Evolutionary conservation across 176 grass and related monocot genomes (phyloP).

Genomic region (Otatea glauca): DNA sequence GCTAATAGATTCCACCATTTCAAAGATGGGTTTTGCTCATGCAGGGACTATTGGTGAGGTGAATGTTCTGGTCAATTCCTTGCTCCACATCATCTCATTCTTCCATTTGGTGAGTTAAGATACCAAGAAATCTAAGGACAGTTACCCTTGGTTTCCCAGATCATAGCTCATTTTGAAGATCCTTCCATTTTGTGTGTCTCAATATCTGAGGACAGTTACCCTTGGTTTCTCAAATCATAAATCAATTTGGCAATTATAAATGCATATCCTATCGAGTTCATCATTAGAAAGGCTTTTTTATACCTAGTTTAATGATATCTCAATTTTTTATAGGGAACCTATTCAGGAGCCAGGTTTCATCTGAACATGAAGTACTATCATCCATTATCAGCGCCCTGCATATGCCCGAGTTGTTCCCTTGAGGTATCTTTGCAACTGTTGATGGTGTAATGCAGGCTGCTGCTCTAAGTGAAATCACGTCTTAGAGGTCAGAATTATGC

Average conservation of each 20-base stretch:
- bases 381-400: slow-evolving; percentile 1
- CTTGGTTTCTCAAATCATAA: slow-evolving; percentile 26
- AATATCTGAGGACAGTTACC: background rate
- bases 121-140: background rate
- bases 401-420: slow-evolving; percentile 8
- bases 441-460: slow-evolving; percentile 1
- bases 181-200: slow-evolving; percentile 35
- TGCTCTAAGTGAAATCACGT: slow-evolving; percentile 17
- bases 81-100: slow-evolving; percentile 24
- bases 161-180: slow-evolving; percentile 7
- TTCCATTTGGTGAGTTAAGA: slow-evolving; percentile 38
- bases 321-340: slow-evolving; percentile 22
- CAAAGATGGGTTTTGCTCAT: slow-evolving; percentile 74
- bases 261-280: slow-evolving; percentile 12
- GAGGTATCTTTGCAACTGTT: slow-evolving; percentile 29
- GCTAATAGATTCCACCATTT: slow-evolving; percentile 88
- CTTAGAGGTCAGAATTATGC: slow-evolving; percentile 17
- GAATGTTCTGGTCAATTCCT: slow-evolving; percentile 28
- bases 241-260: background rate
- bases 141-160: slow-evolving; percentile 13
- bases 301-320: slow-evolving; percentile 33
- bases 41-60: slow-evolving; percentile 82
- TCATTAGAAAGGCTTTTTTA: background rate
- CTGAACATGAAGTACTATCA: slow-evolving; percentile 34
- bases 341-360: slow-evolving; percentile 15